Evolutionary conservation across 768 basidiomycete genomes (phyloP).

Genomic region (Kwoniella sp.): DNA sequence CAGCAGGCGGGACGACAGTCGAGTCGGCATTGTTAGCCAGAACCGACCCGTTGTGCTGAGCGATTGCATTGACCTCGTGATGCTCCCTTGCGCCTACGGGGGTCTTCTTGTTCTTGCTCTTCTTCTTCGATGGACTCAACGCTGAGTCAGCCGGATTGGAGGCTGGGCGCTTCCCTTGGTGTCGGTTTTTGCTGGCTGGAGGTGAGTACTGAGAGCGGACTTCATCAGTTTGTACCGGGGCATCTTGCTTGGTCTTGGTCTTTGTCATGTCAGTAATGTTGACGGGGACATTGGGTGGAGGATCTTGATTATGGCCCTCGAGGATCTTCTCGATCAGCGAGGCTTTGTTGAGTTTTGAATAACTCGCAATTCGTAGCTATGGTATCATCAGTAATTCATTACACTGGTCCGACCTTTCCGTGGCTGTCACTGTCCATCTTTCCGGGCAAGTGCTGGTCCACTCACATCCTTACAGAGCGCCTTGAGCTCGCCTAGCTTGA

Average conservation of each 20-base stretch:
- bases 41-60: no score
- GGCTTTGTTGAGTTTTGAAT: constrained; percentile 35
- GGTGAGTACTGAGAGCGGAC: background rate
- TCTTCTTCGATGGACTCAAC: background rate
- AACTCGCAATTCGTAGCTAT: constrained; percentile 25
- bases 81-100: no score
- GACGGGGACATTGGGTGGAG: background rate
- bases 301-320: background rate
- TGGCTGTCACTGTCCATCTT: no score
- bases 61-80: no score
- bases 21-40: no score
- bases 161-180: background rate
- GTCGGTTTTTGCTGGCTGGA: no score
- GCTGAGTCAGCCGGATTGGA: background rate
- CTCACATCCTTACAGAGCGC: constrained; percentile 37
- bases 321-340: constrained; percentile 29
- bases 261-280: background rate
- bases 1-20: no score
- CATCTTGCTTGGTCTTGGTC: background rate
- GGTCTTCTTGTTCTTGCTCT: no score
- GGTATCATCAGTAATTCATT: background rate
- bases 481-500: constrained; percentile 43
- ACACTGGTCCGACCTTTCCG: constrained; percentile 7
- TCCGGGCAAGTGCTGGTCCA: background rate
- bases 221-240: background rate